Conservation (phyloP, 2,329 filamentous ascomycete species). For the Purpureocillium lavendulum region DNA sequence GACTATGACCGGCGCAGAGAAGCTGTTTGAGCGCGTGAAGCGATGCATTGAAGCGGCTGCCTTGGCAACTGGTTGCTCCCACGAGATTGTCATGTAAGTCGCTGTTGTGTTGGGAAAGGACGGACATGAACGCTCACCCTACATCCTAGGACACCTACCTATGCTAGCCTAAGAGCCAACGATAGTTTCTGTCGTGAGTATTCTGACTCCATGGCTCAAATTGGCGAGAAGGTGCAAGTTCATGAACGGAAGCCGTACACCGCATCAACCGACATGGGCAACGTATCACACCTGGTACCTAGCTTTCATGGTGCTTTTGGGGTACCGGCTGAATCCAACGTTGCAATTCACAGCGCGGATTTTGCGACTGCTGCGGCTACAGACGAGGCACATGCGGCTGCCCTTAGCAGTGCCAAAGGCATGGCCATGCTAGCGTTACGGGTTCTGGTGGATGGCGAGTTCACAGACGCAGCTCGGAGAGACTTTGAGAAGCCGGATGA, state of each 20-base stretch:
- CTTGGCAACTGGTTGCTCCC: slow-evolving; percentile 22
- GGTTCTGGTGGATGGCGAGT: slow-evolving; percentile 16
- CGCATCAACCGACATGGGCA: slow-evolving; percentile 42
- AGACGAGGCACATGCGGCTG: slow-evolving; percentile 27
- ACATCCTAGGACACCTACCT: slow-evolving; percentile 25
- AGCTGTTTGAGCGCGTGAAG: slow-evolving; percentile 20
- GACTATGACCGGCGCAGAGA: slow-evolving; percentile 18
- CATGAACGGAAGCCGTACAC: slow-evolving; percentile 25
- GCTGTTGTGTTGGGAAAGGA: no score
- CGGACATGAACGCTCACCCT: no score
- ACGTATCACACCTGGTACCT: slow-evolving; percentile 37
- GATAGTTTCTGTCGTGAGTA: slow-evolving; percentile 34
- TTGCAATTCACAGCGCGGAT: slow-evolving; percentile 27
- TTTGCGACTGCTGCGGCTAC: slow-evolving; percentile 36
- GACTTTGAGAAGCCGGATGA: slow-evolving; percentile 10
- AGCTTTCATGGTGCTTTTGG: slow-evolving; percentile 39
- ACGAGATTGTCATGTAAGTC: slow-evolving; percentile 26
- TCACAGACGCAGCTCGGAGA: slow-evolving; percentile 8
- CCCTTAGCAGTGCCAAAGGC: slow-evolving; percentile 34
- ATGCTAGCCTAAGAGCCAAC: slow-evolving; percentile 37
- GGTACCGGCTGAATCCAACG: slow-evolving; percentile 27
- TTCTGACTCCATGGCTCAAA: slow-evolving; percentile 30
- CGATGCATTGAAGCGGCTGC: slow-evolving; percentile 27
- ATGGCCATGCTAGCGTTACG: slow-evolving; percentile 29
- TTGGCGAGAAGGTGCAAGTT: slow-evolving; percentile 26